Base-by-base conservation (phyloP, 1,139 yeast genomes). In the Pichia sp. region DNA sequence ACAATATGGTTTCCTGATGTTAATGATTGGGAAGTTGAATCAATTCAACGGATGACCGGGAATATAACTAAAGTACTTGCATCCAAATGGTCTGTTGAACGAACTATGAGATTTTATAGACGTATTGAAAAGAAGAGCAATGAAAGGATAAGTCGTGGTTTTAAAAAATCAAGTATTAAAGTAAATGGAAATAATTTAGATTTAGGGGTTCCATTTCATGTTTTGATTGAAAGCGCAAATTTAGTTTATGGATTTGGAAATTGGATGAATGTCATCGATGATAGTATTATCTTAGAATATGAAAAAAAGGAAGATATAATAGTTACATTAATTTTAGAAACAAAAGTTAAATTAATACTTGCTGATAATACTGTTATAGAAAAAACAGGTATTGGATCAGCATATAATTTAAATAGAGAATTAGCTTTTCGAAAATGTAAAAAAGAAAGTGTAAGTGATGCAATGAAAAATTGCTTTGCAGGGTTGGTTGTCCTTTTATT, bases 211-310 rank as follows among this genome's bases (percentile, higher is more conserved):
- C 50, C 56, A 7, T 33, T 55, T 22, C 35, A 44, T 25, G 62
- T 65, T 33, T 68, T 78, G 4, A 66, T 80, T 37, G 65, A 65
- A 25, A 58, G 79, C 29, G 86, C 89, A 4, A 84, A 84, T 55
- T 77, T 72, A 36, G 68, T 74, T 4, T 83, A 82, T 65, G 92
- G 90, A 2, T 69, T 67, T 48, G 64, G 69, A 50, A 89, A 87
- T 28, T 84, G 94, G 94, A 69, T 74, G 25, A 70, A 78, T 1
- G 70, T 69, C 47, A 63, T 83, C 9, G 51, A 67, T 27, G 63
- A 62, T 11, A 57, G 47, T 20, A 53, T 64, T 20, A 45, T 56
- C 0, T 66, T 68, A 36, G 57, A 55, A 45, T 56, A 61, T 46
- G 66, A 62, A 36, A 62, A 57, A 36, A 46, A 39, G 50, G 43